Evolutionary conservation across 208 protist genomes (phyloP).

Genomic region (Trypanosoma congolense): DNA sequence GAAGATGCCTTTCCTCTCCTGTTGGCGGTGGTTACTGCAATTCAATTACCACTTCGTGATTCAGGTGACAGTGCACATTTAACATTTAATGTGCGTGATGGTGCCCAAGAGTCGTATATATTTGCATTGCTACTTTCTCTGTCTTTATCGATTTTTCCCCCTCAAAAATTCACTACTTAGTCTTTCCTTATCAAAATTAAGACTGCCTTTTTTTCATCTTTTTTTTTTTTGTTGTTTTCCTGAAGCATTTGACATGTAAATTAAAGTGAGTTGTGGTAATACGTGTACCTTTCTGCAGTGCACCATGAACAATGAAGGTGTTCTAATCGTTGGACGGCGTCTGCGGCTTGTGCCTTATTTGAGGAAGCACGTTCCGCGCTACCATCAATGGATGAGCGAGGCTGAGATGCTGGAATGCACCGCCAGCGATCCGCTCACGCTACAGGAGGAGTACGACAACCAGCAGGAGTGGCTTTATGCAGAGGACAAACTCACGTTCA

Average conservation of each 20-base stretch:
- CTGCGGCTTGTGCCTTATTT: slow-evolving; percentile 85
- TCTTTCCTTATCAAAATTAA: too few relatives aligned
- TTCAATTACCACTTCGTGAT: too few relatives aligned
- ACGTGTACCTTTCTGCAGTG: neutral
- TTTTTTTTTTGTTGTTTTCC: slow-evolving; percentile 8
- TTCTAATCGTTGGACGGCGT: slow-evolving; percentile 38
- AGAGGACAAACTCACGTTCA: slow-evolving; percentile 89
- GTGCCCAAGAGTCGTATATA: too few relatives aligned
- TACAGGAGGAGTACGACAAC: slow-evolving; percentile 85
- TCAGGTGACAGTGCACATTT: too few relatives aligned
- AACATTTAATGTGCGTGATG: too few relatives aligned
- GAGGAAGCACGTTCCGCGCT: slow-evolving; percentile 65
- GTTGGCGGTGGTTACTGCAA: too few relatives aligned
- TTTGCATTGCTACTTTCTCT: too few relatives aligned
- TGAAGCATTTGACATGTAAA: neutral
- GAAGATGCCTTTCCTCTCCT: too few relatives aligned
- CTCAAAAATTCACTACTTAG: too few relatives aligned
- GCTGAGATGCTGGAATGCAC: slow-evolving; percentile 62
- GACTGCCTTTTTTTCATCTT: slow-evolving; percentile 12
- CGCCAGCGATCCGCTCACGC: slow-evolving; percentile 77
- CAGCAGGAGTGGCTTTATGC: slow-evolving; percentile 78
- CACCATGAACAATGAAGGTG: slow-evolving; percentile 78
- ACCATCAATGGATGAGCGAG: slow-evolving; percentile 89
- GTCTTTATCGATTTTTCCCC: too few relatives aligned
- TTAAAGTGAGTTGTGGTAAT: neutral